These are phyloP conservation scores for Graphilbum fragrans DNA, from an alignment of 2,329 filamentous ascomycete genomes.

Conservation along the genomic window DNA sequence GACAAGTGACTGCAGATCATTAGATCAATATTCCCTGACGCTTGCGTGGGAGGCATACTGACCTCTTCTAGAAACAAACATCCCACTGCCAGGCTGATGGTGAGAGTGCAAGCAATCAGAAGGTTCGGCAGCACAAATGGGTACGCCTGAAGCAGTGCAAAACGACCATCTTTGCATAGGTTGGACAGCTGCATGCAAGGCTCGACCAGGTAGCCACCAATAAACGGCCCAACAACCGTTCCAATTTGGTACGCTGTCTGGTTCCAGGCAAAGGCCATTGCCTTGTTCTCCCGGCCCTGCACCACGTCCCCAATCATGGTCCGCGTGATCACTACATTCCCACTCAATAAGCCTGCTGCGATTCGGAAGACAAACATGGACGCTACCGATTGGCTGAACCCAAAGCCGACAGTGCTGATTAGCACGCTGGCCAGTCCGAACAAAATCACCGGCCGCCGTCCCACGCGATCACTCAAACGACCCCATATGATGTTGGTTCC, in stretches of 20 bases:
- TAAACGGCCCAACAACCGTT: conserved; percentile 5
- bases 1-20: not conserved
- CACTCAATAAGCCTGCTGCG: conserved; percentile 4
- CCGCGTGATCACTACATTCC: conserved; percentile 7
- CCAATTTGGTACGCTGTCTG: conserved; percentile 8
- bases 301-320: conserved; percentile 9
- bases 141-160: conserved; percentile 2
- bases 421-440: conserved; percentile 3
- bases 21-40: too few relatives aligned
- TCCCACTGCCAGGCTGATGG: not conserved
- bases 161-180: conserved; percentile 3
- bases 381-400: not conserved
- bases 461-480: conserved; percentile 6
- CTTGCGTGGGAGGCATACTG: too few relatives aligned
- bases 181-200: conserved; percentile 3
- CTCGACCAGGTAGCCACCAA: conserved; percentile 7
- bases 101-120: not conserved
- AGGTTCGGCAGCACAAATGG: conserved; percentile 8
- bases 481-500: conserved; percentile 6
- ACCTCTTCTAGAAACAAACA: conserved; percentile 6
- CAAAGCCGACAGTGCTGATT: conserved; percentile 4
- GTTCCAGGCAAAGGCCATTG: conserved; percentile 9
- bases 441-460: conserved; percentile 6
- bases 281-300: conserved; percentile 6
- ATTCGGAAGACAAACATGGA: conserved; percentile 7